Evolutionary conservation across 208 protist genomes (phyloP).

Genomic region (Angomonas desouzai): DNA sequence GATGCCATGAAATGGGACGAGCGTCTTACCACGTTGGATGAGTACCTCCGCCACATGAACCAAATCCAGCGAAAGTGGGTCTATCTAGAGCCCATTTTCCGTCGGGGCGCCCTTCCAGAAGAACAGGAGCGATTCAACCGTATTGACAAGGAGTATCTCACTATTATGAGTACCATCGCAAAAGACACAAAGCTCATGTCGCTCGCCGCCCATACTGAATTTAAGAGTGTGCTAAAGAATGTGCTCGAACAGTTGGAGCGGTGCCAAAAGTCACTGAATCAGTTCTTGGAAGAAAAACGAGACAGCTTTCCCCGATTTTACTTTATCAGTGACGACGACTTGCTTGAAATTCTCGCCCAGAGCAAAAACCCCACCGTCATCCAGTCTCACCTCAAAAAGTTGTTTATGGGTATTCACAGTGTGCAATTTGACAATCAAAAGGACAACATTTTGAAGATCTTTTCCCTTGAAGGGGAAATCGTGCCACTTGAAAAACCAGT

Average conservation of each 20-base stretch:
- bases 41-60: slow-evolving; percentile 92
- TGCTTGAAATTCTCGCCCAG: slow-evolving; percentile 97
- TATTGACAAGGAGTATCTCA: slow-evolving; percentile 94
- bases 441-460: slow-evolving; percentile 89
- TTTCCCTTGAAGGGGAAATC: slow-evolving; percentile 91
- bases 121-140: slow-evolving; percentile 95
- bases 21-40: slow-evolving; percentile 89
- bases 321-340: slow-evolving; percentile 99
- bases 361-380: slow-evolving; percentile 95
- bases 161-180: slow-evolving; percentile 88
- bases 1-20: slow-evolving; percentile 91
- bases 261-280: slow-evolving; percentile 96
- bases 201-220: slow-evolving; percentile 77
- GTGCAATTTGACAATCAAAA: slow-evolving; percentile 92
- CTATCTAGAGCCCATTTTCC: slow-evolving; percentile 98
- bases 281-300: slow-evolving; percentile 98
- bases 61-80: slow-evolving; percentile 98
- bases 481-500: slow-evolving; percentile 92
- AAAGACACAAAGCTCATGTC: slow-evolving; percentile 81
- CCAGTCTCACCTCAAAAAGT: slow-evolving; percentile 98
- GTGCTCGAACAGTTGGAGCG: slow-evolving; percentile 96
- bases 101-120: slow-evolving; percentile 93
- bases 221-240: slow-evolving; percentile 74
- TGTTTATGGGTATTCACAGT: slow-evolving; percentile 96
- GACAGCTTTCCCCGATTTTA: slow-evolving; percentile 97